Percentiles rank a stretch among this genome's conserved stretches.
These are phyloP conservation scores for Pythium monospermum DNA, from an alignment of 352 stramenopile genomes.

Conservation along the genomic window DNA sequence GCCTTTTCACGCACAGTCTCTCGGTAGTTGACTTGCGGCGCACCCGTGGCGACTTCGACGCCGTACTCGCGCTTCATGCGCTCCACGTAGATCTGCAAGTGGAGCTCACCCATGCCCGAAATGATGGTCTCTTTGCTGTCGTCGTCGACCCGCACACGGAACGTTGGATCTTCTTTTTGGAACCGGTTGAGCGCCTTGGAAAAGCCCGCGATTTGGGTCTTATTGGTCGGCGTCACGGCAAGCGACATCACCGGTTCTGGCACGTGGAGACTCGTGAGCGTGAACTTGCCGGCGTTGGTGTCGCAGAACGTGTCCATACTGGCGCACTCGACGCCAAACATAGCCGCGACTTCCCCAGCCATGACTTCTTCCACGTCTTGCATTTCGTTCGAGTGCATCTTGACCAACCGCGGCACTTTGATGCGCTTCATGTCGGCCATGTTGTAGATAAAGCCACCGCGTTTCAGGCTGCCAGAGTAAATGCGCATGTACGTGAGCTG, in stretches of 20 bases:
- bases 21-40: slow-evolving; percentile 98
- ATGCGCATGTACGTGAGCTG: slow-evolving; percentile 99
- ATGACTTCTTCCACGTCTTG: slow-evolving; percentile 95
- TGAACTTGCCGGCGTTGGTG: slow-evolving; percentile 85
- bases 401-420: slow-evolving; percentile 96
- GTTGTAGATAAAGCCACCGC: slow-evolving; percentile 85
- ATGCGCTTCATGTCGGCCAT: slow-evolving; percentile 90
- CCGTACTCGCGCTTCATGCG: slow-evolving; percentile 98
- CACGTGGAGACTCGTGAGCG: slow-evolving; percentile 97
- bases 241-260: slow-evolving; percentile 98
- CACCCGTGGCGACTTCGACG: slow-evolving; percentile 88
- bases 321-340: slow-evolving; percentile 99
- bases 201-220: slow-evolving; percentile 93
- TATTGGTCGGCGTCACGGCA: slow-evolving; percentile 95
- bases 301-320: slow-evolving; percentile 98
- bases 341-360: slow-evolving; percentile 96
- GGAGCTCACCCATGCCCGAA: slow-evolving; percentile 98
- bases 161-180: slow-evolving; percentile 98
- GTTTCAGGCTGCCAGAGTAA: slow-evolving; percentile 84
- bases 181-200: slow-evolving; percentile 95
- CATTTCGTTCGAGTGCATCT: slow-evolving; percentile 99
- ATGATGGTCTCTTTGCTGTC: slow-evolving; percentile 99
- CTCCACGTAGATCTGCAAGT: slow-evolving; percentile 99
- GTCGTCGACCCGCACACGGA: slow-evolving; percentile 94
- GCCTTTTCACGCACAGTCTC: slow-evolving; percentile 93